A percentile compares a stretch with the other conserved stretches of the same genome.
phyloP scores from a whole-genome alignment of 2,329 filamentous ascomycete species.

The Fusarium citri region DNA sequence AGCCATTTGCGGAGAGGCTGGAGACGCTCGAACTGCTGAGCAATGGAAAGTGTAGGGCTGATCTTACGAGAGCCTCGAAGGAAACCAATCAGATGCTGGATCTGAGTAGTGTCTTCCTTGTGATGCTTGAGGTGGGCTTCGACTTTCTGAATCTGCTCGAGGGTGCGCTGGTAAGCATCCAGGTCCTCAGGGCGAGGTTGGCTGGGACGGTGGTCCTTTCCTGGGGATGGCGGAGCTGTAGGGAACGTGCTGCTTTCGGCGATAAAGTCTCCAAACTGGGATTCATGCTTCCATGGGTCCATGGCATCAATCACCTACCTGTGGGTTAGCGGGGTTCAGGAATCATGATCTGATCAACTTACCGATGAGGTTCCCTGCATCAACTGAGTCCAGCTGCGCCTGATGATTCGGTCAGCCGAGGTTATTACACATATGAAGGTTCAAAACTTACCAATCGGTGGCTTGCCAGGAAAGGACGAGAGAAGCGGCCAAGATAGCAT shows the following conservation, averaged over 20 bases:
- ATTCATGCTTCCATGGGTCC: conserved; percentile 91
- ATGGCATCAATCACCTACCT: conserved; percentile 86
- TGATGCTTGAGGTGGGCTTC: conserved; percentile 76
- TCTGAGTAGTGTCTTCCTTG: conserved; percentile 74
- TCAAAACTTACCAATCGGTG: conserved; percentile 82
- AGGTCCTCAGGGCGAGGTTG: conserved; percentile 77
- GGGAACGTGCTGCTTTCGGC: conserved; percentile 81
- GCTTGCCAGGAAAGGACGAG: conserved; percentile 96
- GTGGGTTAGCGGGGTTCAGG: conserved; percentile 27
- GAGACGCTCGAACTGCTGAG: conserved; percentile 89
- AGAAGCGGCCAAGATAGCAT: conserved; percentile 91
- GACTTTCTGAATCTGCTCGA: conserved; percentile 75
- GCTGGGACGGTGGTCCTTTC: conserved; percentile 69
- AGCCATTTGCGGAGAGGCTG: conserved; percentile 92
- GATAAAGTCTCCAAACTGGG: conserved; percentile 85
- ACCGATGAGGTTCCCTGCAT: conserved; percentile 92
- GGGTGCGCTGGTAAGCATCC: conserved; percentile 73
- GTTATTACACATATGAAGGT: neutral
- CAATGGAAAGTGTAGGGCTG: conserved; percentile 75
- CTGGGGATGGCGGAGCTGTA: conserved; percentile 72
- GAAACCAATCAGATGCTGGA: conserved; percentile 78
- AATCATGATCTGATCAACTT: conserved; percentile 54
- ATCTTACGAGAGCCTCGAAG: conserved; percentile 78
- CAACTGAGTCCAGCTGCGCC: conserved; percentile 91
- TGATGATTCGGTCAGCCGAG: conserved; percentile 57